Percentiles rank a stretch among this genome's conserved stretches.
These are phyloP conservation scores for Ogataea nonfermentans DNA, from an alignment of 805 yeast species.

Conservation along the genomic window DNA sequence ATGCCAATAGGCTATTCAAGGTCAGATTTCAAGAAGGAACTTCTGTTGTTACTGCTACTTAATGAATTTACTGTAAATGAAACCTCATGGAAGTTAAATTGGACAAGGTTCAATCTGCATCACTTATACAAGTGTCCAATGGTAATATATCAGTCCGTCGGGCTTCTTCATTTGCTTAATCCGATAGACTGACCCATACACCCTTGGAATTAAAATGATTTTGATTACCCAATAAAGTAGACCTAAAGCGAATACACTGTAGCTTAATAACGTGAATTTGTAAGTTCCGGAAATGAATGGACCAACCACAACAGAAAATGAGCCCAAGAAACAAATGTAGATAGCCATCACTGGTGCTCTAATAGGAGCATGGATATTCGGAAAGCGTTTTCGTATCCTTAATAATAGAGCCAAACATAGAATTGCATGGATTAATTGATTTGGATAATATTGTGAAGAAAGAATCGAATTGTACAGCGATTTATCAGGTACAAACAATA, in stretches of 20 bases:
- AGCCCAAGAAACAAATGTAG: slow-evolving; percentile 41
- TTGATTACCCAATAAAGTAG: slow-evolving; percentile 24
- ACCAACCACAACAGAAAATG: slow-evolving; percentile 46
- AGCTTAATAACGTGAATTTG: slow-evolving; percentile 27
- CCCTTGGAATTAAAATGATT: slow-evolving; percentile 17
- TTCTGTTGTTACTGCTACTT: slow-evolving; percentile 79
- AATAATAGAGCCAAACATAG: too few species aligned
- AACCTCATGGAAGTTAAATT: background rate
- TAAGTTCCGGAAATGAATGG: slow-evolving; percentile 44
- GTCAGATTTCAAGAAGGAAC: slow-evolving; percentile 97
- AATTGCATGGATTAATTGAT: too few species aligned
- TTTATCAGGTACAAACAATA: too few species aligned
- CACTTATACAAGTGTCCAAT: background rate
- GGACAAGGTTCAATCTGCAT: background rate
- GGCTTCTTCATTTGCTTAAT: slow-evolving; percentile 8
- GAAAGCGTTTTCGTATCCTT: too few species aligned
- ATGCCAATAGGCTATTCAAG: slow-evolving; percentile 91
- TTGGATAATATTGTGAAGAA: too few species aligned
- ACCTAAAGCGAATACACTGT: slow-evolving; percentile 20
- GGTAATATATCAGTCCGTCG: slow-evolving; percentile 20
- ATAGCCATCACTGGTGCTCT: slow-evolving; percentile 31
- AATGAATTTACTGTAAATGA: background rate
- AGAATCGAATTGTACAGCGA: too few species aligned
- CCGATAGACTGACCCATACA: slow-evolving; percentile 14
- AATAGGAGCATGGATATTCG: slow-evolving; percentile 26